Base-by-base conservation (phyloP, 768 basidiomycete species). In the Hygrophoropsis aurantiaca region DNA sequence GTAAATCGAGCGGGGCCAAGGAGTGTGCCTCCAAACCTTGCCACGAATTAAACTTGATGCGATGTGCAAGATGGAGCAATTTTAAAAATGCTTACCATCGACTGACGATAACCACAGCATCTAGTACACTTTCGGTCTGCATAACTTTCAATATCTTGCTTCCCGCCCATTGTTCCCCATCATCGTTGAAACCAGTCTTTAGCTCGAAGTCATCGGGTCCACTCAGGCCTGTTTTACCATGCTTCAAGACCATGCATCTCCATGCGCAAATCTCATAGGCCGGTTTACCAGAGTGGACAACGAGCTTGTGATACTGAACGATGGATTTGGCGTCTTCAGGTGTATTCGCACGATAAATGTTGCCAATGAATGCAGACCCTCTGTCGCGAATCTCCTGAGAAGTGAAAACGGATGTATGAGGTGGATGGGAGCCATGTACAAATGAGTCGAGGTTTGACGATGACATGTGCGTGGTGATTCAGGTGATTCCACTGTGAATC, bases 191-290 rank as follows among this genome's bases (percentile, higher is more conserved):
- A 2, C 82, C 86, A 4, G 73, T 71, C 49, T 63, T 23, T 21
- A 90, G 64, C 61, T 82, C 80, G 55, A 91, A 93, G 57, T 93
- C 90, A 21, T 87, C 86, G 3, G 83, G 81, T 3, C 87, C 85
- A 1, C 65, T 73, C 3, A 92, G 65, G 1, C 90, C 90, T 3
- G 75, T 81, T 40, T 69, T 72, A 3, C 84, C 87, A 10, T 70
- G 57, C 62, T 83, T 88, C 45, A 87, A 65, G 0, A 74, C 74
- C 84, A 94, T 87, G 56, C 81, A 84, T 26, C 91, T 72, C 84
- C 85, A 93, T 5, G 88, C 91, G 32, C 75, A 71, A 36, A 93
- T 87, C 58, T 87, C 83, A 53, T 90, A 85, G 0, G 85, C 84
- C 10, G 77, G 79, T 34, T 76, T 80, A 27, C 71, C 52, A 4